These are phyloP conservation scores for Phytophthora quininea DNA, from an alignment of 352 stramenopile genomes.

Conservation along the genomic window DNA sequence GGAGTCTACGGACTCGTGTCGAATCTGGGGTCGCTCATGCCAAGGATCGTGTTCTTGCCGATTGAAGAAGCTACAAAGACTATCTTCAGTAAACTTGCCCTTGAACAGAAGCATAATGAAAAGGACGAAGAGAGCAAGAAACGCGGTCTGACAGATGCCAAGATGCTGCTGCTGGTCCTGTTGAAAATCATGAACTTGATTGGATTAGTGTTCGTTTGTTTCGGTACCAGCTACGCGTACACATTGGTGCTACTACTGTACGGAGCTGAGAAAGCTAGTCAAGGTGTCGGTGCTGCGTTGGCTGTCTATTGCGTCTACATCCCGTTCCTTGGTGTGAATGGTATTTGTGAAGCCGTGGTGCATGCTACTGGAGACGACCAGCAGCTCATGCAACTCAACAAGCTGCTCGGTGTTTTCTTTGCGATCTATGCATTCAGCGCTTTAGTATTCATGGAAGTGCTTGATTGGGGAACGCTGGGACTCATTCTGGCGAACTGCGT, in stretches of 20 bases:
- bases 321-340: slow-evolving; percentile 94
- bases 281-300: slow-evolving; percentile 63
- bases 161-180: slow-evolving; percentile 67
- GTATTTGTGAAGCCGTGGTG: slow-evolving; percentile 96
- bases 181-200: slow-evolving; percentile 88
- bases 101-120: slow-evolving; percentile 27
- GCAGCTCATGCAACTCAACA: slow-evolving; percentile 83
- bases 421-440: slow-evolving; percentile 67
- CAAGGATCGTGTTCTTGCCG: slow-evolving; percentile 95
- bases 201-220: slow-evolving; percentile 85
- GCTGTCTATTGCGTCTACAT: slow-evolving; percentile 94
- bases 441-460: slow-evolving; percentile 66
- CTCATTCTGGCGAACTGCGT: slow-evolving; percentile 89
- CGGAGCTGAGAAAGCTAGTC: slow-evolving; percentile 66
- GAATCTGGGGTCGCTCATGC: slow-evolving; percentile 95
- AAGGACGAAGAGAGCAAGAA: slow-evolving; percentile 27
- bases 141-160: slow-evolving; percentile 39
- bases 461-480: slow-evolving; percentile 62
- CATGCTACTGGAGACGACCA: slow-evolving; percentile 83
- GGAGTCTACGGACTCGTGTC: slow-evolving; percentile 96
- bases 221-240: slow-evolving; percentile 82
- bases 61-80: slow-evolving; percentile 96
- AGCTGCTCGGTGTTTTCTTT: slow-evolving; percentile 84
- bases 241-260: slow-evolving; percentile 85
- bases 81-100: slow-evolving; percentile 93